Percentiles rank a stretch among this genome's conserved stretches.
Evolutionary conservation across 257 asterid species (phyloP).

Genomic region (Solanum sitiens): DNA sequence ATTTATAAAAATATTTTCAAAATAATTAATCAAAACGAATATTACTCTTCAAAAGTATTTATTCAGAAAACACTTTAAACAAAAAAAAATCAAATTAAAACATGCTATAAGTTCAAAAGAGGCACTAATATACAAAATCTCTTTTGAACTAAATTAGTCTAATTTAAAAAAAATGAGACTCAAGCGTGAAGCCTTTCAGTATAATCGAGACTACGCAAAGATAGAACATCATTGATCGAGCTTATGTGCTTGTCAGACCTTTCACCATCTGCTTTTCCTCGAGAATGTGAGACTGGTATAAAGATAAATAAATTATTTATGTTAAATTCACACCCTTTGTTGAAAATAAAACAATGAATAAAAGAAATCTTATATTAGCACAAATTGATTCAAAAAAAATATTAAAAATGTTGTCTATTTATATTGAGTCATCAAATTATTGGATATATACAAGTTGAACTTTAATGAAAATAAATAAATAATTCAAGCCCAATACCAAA

Average conservation of each 20-base stretch:
- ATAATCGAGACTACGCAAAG: too few species aligned
- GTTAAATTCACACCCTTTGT: not conserved
- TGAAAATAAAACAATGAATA: not conserved
- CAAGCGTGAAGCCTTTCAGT: rapidly evolving
- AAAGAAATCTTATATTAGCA: not conserved
- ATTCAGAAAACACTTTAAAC: too few species aligned
- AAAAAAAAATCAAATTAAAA: too few species aligned
- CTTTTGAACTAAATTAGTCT: too few species aligned
- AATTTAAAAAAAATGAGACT: rapidly evolving
- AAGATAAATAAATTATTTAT: not conserved
- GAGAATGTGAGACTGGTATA: too few species aligned
- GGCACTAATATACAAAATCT: too few species aligned
- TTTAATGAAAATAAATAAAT: not conserved
- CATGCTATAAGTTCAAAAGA: not conserved
- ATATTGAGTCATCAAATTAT: not conserved
- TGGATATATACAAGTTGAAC: not conserved
- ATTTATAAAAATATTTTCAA: too few species aligned
- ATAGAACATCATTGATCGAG: too few species aligned
- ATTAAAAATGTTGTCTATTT: not conserved
- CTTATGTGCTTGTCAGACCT: too few species aligned
- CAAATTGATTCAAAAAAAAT: not conserved
- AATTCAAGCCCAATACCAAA: not conserved
- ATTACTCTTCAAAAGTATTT: too few species aligned
- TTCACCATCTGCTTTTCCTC: too few species aligned
- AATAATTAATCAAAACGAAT: not conserved